phyloP scores from a whole-genome alignment of 2,329 filamentous ascomycete genomes.

The Pseudocercospora fuligena region DNA sequence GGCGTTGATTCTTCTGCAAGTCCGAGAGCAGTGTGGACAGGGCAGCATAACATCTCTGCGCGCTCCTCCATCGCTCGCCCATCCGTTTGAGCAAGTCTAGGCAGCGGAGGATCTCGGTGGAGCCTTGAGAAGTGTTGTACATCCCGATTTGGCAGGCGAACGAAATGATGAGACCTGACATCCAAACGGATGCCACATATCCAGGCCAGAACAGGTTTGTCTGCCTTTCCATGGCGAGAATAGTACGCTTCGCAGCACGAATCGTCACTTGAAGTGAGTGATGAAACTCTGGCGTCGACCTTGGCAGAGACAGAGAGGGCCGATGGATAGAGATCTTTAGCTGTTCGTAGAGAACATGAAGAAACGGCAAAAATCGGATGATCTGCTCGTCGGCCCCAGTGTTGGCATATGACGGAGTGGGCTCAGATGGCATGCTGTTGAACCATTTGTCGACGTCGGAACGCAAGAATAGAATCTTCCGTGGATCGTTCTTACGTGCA shows the following conservation, averaged over 20 bases:
- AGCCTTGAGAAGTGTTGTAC: slow-evolving; percentile 35
- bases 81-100: slow-evolving; percentile 29
- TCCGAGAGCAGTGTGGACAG: slow-evolving; percentile 29
- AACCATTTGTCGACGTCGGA: slow-evolving; percentile 35
- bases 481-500: slow-evolving; percentile 26
- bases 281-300: slow-evolving; percentile 37
- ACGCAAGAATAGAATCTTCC: slow-evolving; percentile 29
- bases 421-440: slow-evolving; percentile 33
- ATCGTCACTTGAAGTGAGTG: slow-evolving; percentile 41
- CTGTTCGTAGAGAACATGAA: slow-evolving; percentile 42
- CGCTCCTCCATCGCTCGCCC: slow-evolving; percentile 28
- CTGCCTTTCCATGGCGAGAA: slow-evolving; percentile 35
- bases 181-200: slow-evolving; percentile 44
- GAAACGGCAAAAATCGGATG: slow-evolving; percentile 35
- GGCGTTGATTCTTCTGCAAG: slow-evolving; percentile 22
- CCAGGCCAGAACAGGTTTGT: slow-evolving; percentile 41
- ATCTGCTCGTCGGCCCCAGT: slow-evolving; percentile 28
- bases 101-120: slow-evolving; percentile 31
- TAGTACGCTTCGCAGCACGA: slow-evolving; percentile 36
- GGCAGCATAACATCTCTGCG: slow-evolving; percentile 28
- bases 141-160: slow-evolving; percentile 42
- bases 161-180: slow-evolving; percentile 45
- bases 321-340: slow-evolving; percentile 43
- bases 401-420: slow-evolving; percentile 21
- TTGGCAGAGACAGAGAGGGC: slow-evolving; percentile 43